Percentiles rank a stretch among this genome's conserved stretches.
These are phyloP conservation scores for Kwoniella bestiolae DNA, from an alignment of 768 basidiomycete genomes.

Conservation along the genomic window DNA sequence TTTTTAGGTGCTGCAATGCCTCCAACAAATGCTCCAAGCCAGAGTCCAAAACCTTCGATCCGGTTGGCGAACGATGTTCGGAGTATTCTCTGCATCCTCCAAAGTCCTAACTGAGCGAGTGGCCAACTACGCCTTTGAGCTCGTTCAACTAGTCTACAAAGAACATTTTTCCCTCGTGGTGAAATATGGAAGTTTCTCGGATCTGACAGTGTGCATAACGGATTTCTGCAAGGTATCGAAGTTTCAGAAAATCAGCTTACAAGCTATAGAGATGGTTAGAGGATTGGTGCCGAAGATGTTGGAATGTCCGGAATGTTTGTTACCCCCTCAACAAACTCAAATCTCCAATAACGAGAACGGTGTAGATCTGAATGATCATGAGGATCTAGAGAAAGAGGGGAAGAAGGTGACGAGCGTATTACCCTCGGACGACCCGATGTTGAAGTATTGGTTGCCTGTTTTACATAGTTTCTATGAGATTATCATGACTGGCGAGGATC, in stretches of 20 bases:
- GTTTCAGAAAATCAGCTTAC: slow-evolving; percentile 94
- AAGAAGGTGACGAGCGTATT: slow-evolving; percentile 21
- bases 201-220: slow-evolving; percentile 94
- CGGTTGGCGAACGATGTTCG: slow-evolving; percentile 99
- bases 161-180: slow-evolving; percentile 91
- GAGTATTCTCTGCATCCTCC: slow-evolving; percentile 94
- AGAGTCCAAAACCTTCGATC: slow-evolving; percentile 93
- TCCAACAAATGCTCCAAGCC: slow-evolving; percentile 98
- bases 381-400: slow-evolving; percentile 7
- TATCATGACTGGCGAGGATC: slow-evolving; percentile 98
- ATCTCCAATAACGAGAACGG: slow-evolving; percentile 2
- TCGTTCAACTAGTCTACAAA: slow-evolving; percentile 86
- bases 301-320: slow-evolving; percentile 70
- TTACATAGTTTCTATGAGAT: slow-evolving; percentile 99
- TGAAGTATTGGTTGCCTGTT: slow-evolving; percentile 95
- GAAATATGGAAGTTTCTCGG: slow-evolving; percentile 90
- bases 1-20: slow-evolving; percentile 94
- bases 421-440: slow-evolving; percentile 71
- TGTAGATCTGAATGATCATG: not conserved
- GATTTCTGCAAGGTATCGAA: slow-evolving; percentile 99
- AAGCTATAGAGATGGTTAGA: slow-evolving; percentile 95
- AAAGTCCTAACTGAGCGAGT: slow-evolving; percentile 93
- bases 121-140: slow-evolving; percentile 90
- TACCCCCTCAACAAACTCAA: slow-evolving; percentile 28
- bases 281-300: slow-evolving; percentile 92